Base-by-base conservation (phyloP, 1,284 basidiomycete species). In the Ceratobasidium sp. region DNA sequence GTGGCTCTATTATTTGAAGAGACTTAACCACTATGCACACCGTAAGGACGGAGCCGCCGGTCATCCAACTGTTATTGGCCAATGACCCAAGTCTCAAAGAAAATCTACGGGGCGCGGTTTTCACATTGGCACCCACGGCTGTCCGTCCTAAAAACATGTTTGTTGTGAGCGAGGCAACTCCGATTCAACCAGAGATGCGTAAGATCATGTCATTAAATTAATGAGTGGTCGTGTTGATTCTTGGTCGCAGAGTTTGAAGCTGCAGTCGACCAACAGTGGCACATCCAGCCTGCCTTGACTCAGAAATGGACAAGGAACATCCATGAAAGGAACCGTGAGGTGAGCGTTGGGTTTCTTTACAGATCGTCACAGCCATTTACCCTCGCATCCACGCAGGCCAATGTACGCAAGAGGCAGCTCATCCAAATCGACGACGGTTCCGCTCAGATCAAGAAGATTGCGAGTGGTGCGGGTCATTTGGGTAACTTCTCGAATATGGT, bases 41-140 rank as follows among this genome's bases (percentile, higher is more conserved):
- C 16, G n/a, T 13, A 33, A 56, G 67, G 16, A 14, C 44, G 27
- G 47, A 56, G 25, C 54, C 47, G 2, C 49, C 67, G 14, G 53
- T 64, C 42, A 52, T 69, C 30, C 36, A 64, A 21, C 21, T 64
- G 21, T 19, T 69, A 14, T 44, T 68, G n/a, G 27, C 72, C 59
- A 50, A 72, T 14, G 68, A 70, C 64, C 71, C 67, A 14, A 49
- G 42, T 36, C 53, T 59, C 46, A 69, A 68, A 25, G 68, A 71
- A 39, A 69, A 68, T 42, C 36, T 62, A 27, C 21, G 53, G n/a
- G 62, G 50, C 19, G 60, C 68, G 41, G 82, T 83, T 75, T 91
- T 88, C 76, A 87, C 90, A 74, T 79, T 91, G 42, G 88, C 89
- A 77, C 81, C 73, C 77, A 77, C 67, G 79, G 79, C 66, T 80